Percentiles rank a stretch among this genome's conserved stretches.
These are phyloP conservation scores for Eleusine indica DNA, from an alignment of 176 grass and related monocot genomes.

Conservation along the genomic window DNA sequence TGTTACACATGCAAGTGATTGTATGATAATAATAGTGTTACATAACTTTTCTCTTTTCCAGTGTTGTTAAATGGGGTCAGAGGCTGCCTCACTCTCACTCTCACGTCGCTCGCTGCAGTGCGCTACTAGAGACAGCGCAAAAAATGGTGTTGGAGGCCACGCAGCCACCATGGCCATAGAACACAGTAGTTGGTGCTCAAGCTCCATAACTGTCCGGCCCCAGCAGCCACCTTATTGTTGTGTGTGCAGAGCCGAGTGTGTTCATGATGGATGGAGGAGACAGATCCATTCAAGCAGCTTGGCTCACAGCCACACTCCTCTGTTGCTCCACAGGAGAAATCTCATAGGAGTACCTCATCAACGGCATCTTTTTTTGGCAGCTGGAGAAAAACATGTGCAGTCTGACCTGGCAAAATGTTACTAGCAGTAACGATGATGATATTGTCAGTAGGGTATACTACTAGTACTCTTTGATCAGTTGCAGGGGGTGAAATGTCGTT, in stretches of 20 bases:
- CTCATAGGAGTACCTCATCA: not conserved
- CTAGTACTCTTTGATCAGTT: not conserved
- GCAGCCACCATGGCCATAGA: conserved; percentile 11
- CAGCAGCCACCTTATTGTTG: conserved; percentile 47
- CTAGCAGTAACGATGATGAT: conserved; percentile 5
- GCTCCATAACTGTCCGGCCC: conserved; percentile 44
- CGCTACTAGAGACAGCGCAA: not conserved
- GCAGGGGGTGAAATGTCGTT: too few relatives aligned
- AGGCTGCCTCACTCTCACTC: not conserved
- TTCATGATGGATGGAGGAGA: conserved; percentile 31
- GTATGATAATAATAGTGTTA: not conserved
- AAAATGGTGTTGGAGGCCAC: conserved; percentile 22
- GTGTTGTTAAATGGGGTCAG: conserved; percentile 15
- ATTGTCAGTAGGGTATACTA: conserved; percentile 16
- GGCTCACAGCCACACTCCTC: conserved; percentile 25
- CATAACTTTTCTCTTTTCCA: not conserved
- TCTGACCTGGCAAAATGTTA: conserved; percentile 29
- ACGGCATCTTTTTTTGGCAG: conserved; percentile 9
- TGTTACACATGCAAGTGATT: not conserved
- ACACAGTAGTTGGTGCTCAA: conserved; percentile 35
- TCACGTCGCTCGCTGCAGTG: conserved; percentile 5
- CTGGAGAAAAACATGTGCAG: not conserved
- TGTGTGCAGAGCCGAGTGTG: not conserved
- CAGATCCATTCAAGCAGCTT: conserved; percentile 41
- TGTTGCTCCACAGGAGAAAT: conserved; percentile 40